Percentiles rank a stretch among this genome's conserved stretches.
These are phyloP conservation scores for Choanephora cucurbitarum DNA, from an alignment of 371 early-diverging fungal genomes.

Conservation along the genomic window DNA sequence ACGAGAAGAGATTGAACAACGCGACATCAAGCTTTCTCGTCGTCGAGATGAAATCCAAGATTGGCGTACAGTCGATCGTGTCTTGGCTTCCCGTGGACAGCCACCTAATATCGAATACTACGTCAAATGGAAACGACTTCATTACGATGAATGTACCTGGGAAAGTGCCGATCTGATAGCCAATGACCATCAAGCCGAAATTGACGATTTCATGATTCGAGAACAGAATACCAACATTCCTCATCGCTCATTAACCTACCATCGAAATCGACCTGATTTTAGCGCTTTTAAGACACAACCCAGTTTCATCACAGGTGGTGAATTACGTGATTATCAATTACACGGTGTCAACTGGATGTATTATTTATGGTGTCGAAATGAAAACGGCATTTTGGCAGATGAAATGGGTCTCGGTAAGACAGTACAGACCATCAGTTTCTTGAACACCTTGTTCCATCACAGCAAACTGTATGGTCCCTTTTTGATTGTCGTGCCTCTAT, in stretches of 20 bases:
- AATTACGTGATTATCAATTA: constrained; percentile 96
- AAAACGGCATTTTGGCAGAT: constrained; percentile 94
- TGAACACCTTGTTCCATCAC: constrained; percentile 90
- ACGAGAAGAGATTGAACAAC: constrained; percentile 86
- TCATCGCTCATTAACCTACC: constrained; percentile 60
- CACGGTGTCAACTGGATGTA: constrained; percentile 99
- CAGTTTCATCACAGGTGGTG: constrained; percentile 82
- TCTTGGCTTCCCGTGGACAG: constrained; percentile 69
- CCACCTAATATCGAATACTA: constrained; percentile 73
- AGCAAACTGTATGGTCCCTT: constrained; percentile 91
- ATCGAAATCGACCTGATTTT: constrained; percentile 73
- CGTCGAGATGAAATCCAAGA: constrained; percentile 81
- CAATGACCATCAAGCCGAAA: constrained; percentile 69
- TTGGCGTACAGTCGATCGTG: constrained; percentile 86
- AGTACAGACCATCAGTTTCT: constrained; percentile 96
- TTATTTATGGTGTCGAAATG: constrained; percentile 94
- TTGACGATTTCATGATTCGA: constrained; percentile 86
- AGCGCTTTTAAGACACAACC: constrained; percentile 80
- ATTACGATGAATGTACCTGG: constrained; percentile 93
- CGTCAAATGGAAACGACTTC: constrained; percentile 89
- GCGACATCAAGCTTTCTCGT: constrained; percentile 81
- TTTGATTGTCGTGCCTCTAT: constrained; percentile 94
- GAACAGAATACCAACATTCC: constrained; percentile 73
- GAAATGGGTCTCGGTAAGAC: constrained; percentile 99
- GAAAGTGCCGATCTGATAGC: constrained; percentile 71